Percentiles rank a stretch among this genome's conserved stretches.
Conservation (phyloP, 768 basidiomycete species). For the Hericium erinaceus region DNA sequence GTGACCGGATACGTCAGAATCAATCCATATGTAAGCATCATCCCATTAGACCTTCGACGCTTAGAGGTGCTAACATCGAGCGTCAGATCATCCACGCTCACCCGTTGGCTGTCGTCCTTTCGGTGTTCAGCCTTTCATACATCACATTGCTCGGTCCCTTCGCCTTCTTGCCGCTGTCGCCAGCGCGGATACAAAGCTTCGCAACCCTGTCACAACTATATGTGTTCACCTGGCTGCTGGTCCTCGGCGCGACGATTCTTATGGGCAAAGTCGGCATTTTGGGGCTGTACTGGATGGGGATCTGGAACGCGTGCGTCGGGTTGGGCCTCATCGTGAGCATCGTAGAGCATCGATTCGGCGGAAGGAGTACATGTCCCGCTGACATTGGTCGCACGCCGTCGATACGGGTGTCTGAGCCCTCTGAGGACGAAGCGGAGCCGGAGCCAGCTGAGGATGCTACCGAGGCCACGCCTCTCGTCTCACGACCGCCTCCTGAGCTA, state of each 20-base stretch:
- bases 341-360: neutral
- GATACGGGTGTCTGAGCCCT: neutral
- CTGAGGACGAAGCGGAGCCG: neutral
- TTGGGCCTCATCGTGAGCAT: conserved; percentile 31
- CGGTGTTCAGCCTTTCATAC: conserved; percentile 42
- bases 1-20: conserved; percentile 40
- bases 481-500: neutral
- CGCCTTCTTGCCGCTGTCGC: conserved; percentile 23
- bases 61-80: neutral
- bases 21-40: conserved; percentile 46
- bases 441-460: conserved; percentile 8
- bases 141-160: conserved; percentile 36
- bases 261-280: conserved; percentile 36
- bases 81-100: conserved; percentile 54
- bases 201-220: conserved; percentile 46
- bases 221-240: conserved; percentile 47
- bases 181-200: conserved; percentile 38
- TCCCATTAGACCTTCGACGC: neutral
- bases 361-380: too few relatives aligned
- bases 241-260: conserved; percentile 39
- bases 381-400: conserved; percentile 3
- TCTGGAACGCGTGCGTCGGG: conserved; percentile 41
- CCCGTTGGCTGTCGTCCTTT: conserved; percentile 40
- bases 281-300: conserved; percentile 47
- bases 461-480: conserved; percentile 11